A percentile compares a stretch with the other conserved stretches of the same genome.
phyloP scores from a whole-genome alignment of 345 rosid genomes.

The Arabidopsis suecica region DNA sequence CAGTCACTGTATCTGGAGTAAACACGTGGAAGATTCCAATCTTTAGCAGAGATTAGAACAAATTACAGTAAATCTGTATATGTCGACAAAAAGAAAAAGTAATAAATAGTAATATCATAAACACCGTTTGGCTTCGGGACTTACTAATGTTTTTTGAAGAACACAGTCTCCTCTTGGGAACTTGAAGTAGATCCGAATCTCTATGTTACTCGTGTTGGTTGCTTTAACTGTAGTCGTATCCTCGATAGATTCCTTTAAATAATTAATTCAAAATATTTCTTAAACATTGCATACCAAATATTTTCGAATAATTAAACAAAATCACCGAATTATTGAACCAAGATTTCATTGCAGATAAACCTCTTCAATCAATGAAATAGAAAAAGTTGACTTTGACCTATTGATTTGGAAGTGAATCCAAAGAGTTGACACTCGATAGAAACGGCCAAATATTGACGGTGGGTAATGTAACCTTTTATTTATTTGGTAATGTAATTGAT shows the following conservation, averaged over 20 bases:
- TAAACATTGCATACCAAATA: not conserved
- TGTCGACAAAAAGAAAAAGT: slow-evolving; percentile 37
- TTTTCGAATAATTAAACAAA: not conserved
- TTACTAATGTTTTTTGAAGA: slow-evolving; percentile 26
- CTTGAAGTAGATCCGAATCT: slow-evolving; percentile 34
- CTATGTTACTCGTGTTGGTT: slow-evolving; percentile 35
- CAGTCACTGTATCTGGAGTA: slow-evolving; percentile 5
- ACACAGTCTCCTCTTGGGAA: slow-evolving; percentile 39
- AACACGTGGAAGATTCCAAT: slow-evolving; percentile 40
- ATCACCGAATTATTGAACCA: not conserved
- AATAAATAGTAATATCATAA: not conserved
- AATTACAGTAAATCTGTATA: slow-evolving; percentile 20
- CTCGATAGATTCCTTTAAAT: slow-evolving; percentile 1
- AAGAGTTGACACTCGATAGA: slow-evolving; percentile 14
- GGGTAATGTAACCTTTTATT: not conserved
- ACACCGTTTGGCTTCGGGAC: slow-evolving; percentile 36
- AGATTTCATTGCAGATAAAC: not conserved
- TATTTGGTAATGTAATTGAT: no score
- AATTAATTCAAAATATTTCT: no score
- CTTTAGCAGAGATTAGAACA: slow-evolving; percentile 23
- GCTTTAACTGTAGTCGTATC: not conserved
- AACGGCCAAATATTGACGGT: slow-evolving; percentile 3
- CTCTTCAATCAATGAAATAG: not conserved
- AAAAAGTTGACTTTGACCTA: slow-evolving; percentile 36
- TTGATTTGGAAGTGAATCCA: slow-evolving; percentile 33